These are phyloP conservation scores for Aspergillus hiratsukae DNA, from an alignment of 2,329 filamentous ascomycete genomes.

Conservation along the genomic window DNA sequence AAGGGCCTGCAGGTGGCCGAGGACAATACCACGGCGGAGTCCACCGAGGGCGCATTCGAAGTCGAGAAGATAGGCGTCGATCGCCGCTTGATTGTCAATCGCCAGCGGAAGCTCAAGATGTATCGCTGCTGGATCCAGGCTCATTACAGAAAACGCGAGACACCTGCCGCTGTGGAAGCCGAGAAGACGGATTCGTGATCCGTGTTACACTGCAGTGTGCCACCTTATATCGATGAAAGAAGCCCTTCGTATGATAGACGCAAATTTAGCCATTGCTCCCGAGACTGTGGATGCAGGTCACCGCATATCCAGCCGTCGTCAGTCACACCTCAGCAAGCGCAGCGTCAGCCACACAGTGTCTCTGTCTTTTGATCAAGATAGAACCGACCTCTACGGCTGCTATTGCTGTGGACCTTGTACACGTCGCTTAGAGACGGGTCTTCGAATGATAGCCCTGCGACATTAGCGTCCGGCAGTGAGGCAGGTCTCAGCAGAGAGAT, in stretches of 20 bases:
- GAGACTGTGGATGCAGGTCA: background rate
- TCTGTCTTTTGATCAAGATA: background rate
- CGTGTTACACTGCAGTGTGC: background rate
- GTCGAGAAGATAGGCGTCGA: constrained; percentile 78
- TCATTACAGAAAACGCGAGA: constrained; percentile 37
- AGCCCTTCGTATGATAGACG: background rate
- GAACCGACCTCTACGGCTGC: background rate
- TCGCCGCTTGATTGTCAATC: constrained; percentile 84
- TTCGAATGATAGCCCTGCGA: background rate
- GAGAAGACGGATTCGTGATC: constrained; percentile 11
- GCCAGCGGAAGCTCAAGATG: constrained; percentile 90
- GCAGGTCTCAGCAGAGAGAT: background rate
- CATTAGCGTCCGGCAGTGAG: background rate
- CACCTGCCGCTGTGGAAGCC: constrained; percentile 2
- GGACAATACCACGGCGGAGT: constrained; percentile 11
- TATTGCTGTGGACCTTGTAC: background rate
- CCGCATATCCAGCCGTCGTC: background rate
- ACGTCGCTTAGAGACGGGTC: background rate
- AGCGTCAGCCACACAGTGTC: background rate
- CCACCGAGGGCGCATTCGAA: constrained; percentile 52
- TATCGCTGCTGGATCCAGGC: constrained; percentile 76
- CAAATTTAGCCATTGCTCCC: background rate
- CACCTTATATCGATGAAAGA: background rate
- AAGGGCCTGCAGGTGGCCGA: constrained; percentile 23
- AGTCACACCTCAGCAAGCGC: background rate